Conservation (phyloP, 2,329 filamentous ascomycete species). For the Alternaria triticimaculans region DNA sequence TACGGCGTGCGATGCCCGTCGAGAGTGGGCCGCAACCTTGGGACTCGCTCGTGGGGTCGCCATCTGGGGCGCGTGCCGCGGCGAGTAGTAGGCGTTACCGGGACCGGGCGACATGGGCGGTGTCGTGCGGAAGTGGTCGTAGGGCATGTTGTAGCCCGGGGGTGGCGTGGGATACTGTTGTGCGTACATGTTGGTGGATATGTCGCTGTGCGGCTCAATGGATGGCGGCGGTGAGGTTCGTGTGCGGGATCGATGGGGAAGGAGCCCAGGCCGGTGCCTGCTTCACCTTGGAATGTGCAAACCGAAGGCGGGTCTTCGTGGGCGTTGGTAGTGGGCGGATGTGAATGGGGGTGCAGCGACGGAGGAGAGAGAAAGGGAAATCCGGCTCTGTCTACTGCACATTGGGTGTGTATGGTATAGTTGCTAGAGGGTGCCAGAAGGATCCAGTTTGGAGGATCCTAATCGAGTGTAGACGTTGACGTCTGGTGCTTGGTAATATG, state of each 20-base stretch:
- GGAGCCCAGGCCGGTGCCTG: conserved; percentile 40
- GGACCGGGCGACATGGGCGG: conserved; percentile 57
- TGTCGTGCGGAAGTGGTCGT: conserved; percentile 44
- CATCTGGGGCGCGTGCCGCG: conserved; percentile 59
- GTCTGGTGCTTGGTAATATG: conserved; percentile 41
- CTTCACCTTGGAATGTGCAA: conserved; percentile 44
- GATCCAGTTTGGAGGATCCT: conserved; percentile 39
- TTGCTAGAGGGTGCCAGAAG: conserved; percentile 41
- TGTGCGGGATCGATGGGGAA: conserved; percentile 11
- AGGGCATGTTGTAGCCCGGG: conserved; percentile 45
- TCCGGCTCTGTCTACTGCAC: conserved; percentile 44
- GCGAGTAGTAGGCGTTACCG: conserved; percentile 59
- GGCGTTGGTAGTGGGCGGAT: conserved; percentile 22
- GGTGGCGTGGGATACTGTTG: conserved; percentile 45
- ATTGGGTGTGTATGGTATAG: conserved; percentile 36
- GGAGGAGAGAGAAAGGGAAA: conserved; percentile 37
- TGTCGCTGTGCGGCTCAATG: conserved; percentile 6
- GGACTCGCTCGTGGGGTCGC: conserved; percentile 55
- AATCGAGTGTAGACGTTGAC: conserved; percentile 23
- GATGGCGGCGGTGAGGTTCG: conserved; percentile 5
- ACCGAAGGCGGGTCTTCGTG: conserved; percentile 34
- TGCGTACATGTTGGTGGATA: conserved; percentile 36
- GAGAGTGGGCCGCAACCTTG: conserved; percentile 58
- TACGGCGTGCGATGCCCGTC: conserved; percentile 62
- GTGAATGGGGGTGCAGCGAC: conserved; percentile 41